phyloP scores from a whole-genome alignment of 2,329 filamentous ascomycete genomes.

The Fusarium sp. region DNA sequence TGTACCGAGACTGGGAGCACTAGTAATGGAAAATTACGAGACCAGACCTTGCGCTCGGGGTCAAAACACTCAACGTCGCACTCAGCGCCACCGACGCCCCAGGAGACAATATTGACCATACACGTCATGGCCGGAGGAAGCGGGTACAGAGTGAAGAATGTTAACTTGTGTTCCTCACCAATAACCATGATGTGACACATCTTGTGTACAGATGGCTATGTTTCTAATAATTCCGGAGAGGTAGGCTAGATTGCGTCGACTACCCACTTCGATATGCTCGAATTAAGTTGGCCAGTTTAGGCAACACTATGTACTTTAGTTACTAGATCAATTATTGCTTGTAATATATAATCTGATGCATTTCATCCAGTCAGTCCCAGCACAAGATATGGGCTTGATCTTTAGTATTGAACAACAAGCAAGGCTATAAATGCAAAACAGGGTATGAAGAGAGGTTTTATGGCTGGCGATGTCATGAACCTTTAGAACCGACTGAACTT shows the following conservation, averaged over 20 bases:
- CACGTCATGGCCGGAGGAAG: background rate
- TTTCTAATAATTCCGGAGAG: background rate
- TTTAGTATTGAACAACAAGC: too few relatives aligned
- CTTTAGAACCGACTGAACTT: fast-evolving
- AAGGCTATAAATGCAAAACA: background rate
- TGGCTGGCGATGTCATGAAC: background rate
- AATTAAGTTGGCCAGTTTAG: fast-evolving
- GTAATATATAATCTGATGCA: background rate
- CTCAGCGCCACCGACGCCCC: background rate
- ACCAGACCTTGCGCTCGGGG: background rate
- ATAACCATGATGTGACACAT: fast-evolving
- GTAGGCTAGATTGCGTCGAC: background rate
- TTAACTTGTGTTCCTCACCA: fast-evolving
- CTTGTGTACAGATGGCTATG: fast-evolving
- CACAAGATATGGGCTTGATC: background rate
- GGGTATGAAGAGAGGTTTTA: fast-evolving
- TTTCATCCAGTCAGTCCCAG: background rate
- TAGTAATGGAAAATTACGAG: background rate
- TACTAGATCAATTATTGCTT: background rate
- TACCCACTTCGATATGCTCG: background rate
- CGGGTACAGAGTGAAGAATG: background rate
- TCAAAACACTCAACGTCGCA: background rate
- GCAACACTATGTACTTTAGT: background rate
- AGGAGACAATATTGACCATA: background rate
- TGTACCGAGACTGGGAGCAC: fast-evolving